Conservation (phyloP, 805 yeast genomes). For the Metschnikowia santaceciliae region DNA sequence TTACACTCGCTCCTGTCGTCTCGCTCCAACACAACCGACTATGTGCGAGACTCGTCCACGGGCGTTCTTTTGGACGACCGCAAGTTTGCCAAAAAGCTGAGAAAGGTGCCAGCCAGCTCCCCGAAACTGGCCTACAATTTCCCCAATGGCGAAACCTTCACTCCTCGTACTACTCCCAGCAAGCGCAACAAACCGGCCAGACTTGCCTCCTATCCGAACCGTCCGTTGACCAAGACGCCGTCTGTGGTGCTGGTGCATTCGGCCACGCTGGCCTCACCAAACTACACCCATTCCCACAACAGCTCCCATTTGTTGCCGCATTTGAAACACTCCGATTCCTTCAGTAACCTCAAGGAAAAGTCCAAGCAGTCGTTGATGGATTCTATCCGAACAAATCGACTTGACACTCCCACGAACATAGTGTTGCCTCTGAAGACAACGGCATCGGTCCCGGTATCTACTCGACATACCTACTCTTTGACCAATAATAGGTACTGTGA, state of each 20-base stretch:
- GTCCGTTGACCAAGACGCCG: constrained; percentile 5
- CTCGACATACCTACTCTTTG: constrained; percentile 11
- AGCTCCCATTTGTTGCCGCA: not conserved
- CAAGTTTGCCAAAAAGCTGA: constrained; percentile 35
- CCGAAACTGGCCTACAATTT: constrained; percentile 33
- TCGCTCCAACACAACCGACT: constrained; percentile 6
- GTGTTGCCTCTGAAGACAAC: constrained; percentile 1
- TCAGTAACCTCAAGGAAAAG: constrained; percentile 18
- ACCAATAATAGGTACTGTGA: constrained; percentile 17
- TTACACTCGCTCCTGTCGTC: constrained; percentile 3
- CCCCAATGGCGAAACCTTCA: constrained; percentile 53
- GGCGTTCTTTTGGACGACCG: constrained; percentile 33
- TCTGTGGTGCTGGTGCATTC: constrained; percentile 16
- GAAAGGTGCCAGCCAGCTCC: constrained; percentile 18
- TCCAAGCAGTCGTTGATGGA: constrained; percentile 20
- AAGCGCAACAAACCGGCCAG: constrained; percentile 38
- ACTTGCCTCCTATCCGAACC: constrained; percentile 11
- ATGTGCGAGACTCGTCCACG: constrained; percentile 26
- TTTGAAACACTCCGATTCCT: constrained; percentile 12
- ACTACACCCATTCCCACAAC: not conserved
- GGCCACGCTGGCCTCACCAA: not conserved
- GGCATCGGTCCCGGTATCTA: not conserved
- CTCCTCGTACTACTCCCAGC: constrained; percentile 42
- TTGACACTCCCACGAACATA: constrained; percentile 28
- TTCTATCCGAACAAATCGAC: constrained; percentile 20